These are phyloP conservation scores for Fusarium sp. DNA, from an alignment of 2,329 filamentous ascomycete species.

Conservation along the genomic window DNA sequence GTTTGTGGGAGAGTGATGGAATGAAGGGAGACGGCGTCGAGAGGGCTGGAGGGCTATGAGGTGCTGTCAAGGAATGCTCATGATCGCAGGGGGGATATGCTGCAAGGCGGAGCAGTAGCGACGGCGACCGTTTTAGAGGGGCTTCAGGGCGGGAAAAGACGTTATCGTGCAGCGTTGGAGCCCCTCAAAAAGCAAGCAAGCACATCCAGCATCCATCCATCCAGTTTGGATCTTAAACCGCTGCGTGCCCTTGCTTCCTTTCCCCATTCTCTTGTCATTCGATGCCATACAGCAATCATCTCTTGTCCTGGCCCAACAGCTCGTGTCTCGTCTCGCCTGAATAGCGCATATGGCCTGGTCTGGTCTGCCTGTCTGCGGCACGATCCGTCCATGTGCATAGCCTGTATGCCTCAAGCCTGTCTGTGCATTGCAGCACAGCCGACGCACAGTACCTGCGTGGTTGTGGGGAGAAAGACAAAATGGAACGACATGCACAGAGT, in stretches of 20 bases:
- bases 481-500: slow-evolving; percentile 25
- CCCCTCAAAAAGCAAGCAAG: slow-evolving; percentile 8
- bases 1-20: slow-evolving; percentile 45
- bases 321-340: slow-evolving; percentile 32
- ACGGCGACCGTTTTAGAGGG: slow-evolving; percentile 27
- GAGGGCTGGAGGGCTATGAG: slow-evolving; percentile 34
- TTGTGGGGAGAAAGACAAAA: slow-evolving; percentile 26
- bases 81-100: slow-evolving; percentile 37
- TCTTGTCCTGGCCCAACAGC: slow-evolving; percentile 3
- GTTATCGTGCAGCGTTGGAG: slow-evolving; percentile 1
- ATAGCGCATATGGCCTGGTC: slow-evolving; percentile 11
- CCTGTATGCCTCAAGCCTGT: slow-evolving; percentile 19
- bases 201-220: neutral
- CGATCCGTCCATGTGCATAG: slow-evolving; percentile 32
- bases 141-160: slow-evolving; percentile 16
- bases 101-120: slow-evolving; percentile 26
- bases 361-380: slow-evolving; percentile 19
- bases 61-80: slow-evolving; percentile 43
- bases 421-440: slow-evolving; percentile 25
- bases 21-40: slow-evolving; percentile 47
- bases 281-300: slow-evolving; percentile 5
- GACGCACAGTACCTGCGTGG: slow-evolving; percentile 33
- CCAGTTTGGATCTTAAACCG: neutral
- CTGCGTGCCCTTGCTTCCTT: neutral
- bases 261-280: slow-evolving; percentile 14